Evolutionary conservation across 2,329 filamentous ascomycete genomes (phyloP), one percentile per base, ranked within the genome.

Genomic region (Dryadomyces sulphureus): DNA sequence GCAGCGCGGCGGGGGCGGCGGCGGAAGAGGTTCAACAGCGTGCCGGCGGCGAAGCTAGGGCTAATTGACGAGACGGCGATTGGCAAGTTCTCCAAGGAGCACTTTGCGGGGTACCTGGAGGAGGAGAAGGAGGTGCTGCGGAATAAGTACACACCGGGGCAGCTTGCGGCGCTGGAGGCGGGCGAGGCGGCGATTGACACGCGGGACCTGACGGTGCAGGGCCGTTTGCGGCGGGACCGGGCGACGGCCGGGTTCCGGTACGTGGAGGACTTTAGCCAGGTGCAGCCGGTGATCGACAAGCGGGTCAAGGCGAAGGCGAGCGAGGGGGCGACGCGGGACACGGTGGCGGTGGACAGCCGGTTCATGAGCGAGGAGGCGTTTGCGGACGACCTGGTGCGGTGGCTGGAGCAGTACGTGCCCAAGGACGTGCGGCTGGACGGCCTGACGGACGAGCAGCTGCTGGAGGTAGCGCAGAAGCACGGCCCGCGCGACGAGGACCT

Each of bases 131-230:
- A 71, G 49, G 57, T 64, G 19, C 70, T 94, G 48, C 63, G 64
- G 48, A 65, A 76, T 57, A 75, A 74, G 55, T 96, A 94, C 68
- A 84, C 86, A 0, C 72, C 80, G 16, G 77, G 82, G 60, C 90
- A 96, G 66, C 70, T 93, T 54, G 78, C 77, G 47, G 86, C 88
- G 48, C 78, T 96, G 59, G 72, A 84, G 64, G 83, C 84, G 41
- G 88, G 82, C 55, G 89, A 95, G 64, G 67, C 73, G 50, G 77
- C 83, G 53, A 79, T 95, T 60, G 73, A 83, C 58, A 67, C 81
- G 9, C 69, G 78, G 53, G 86, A 96, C 62, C 60, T 95, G 59
- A 70, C 81, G 38, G 69, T 77, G 30, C 83, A 92, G 64, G 84
- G 81, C 53, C 72, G 77, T 38, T 62, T 84, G 54, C 79, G 87